phyloP scores from a whole-genome alignment of 2,329 filamentous ascomycete genomes.

The Intubia oerlemansii region DNA sequence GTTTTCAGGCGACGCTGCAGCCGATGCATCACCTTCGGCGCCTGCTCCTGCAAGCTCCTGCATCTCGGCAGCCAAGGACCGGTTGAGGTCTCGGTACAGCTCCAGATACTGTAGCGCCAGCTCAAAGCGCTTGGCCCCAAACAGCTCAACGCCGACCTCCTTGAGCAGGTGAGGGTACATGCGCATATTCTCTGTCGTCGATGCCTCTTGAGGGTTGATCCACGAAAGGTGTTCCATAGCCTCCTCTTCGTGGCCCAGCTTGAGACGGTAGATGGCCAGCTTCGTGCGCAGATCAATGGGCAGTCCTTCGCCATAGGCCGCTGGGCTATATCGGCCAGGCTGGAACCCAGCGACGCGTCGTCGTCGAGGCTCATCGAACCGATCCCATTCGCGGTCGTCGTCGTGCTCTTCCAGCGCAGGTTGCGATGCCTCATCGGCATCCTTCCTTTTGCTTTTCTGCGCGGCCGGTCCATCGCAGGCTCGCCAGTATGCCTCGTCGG shows the following conservation, averaged over 20 bases:
- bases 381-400: conserved; percentile 83
- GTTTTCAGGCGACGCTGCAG: conserved; percentile 15
- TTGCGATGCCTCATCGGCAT: conserved; percentile 35
- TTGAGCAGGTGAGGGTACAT: conserved; percentile 64
- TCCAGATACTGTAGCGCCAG: conserved; percentile 35
- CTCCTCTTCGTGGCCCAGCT: conserved; percentile 45
- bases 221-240: conserved; percentile 49
- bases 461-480: conserved; percentile 23
- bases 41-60: no score
- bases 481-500: conserved; percentile 61
- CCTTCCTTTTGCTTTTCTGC: conserved; percentile 13
- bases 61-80: conserved; percentile 11
- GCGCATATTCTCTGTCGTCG: conserved; percentile 26
- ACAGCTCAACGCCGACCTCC: conserved; percentile 33
- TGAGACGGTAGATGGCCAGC: conserved; percentile 64
- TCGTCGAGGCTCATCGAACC: conserved; percentile 42
- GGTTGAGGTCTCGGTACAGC: conserved; percentile 25
- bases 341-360: conserved; percentile 37
- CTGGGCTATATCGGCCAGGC: conserved; percentile 25
- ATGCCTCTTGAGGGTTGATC: conserved; percentile 40
- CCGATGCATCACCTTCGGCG: no score
- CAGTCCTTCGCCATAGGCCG: conserved; percentile 49
- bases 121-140: conserved; percentile 14
- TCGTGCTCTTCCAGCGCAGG: conserved; percentile 30
- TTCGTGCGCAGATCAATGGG: conserved; percentile 70